Evolutionary conservation across 2,329 filamentous ascomycete genomes (phyloP), one percentile per base, ranked within the genome.

Genomic region (Fusarium ambrosium): DNA sequence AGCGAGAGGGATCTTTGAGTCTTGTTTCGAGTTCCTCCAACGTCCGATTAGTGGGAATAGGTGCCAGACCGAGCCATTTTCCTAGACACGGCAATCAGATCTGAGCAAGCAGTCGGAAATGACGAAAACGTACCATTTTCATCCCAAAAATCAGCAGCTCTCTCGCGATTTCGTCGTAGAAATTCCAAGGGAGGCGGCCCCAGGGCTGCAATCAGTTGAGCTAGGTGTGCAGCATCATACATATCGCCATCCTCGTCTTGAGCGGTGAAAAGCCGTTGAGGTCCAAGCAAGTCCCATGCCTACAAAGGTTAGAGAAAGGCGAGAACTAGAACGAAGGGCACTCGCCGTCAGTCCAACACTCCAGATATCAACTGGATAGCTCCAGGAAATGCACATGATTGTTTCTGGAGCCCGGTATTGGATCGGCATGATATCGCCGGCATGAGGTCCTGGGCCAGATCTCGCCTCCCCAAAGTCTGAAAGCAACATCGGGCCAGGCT

Each of bases 391-490:
- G 1, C 62, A 55, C 48, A 81, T 59, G 0, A 81, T 65, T 1
- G 67, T 59, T 36, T 80, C 79, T 0, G 79, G 80, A 3, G 79
- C 79, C 8, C 76, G 70, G 39, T 79, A 79, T 53, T 53, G 62
- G 29, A 78, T 71, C 0, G 79, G 78, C 78, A 80, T 80, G 36
- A 81, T 81, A 14, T 81, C 78, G 13, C 75, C 78, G 2, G 70
- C 72, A n/a, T 79, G 77, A 4, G 79, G 78, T 1, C 78, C 79
- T 14, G 72, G 59, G 8, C 78, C 77, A 11, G 72, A 48, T 39
- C 78, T 76, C 0, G 78, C 69, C 37, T 81, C 75, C 27, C 79
- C 79, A 71, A 81, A 82, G 29, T 81, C 81, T 6, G 77, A 77
- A 7, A 79, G 68, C 8, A 81, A 70, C 24, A 81, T 53, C 37